phyloP scores from a whole-genome alignment of 306 rosid genomes.

The Acacia confusa region DNA sequence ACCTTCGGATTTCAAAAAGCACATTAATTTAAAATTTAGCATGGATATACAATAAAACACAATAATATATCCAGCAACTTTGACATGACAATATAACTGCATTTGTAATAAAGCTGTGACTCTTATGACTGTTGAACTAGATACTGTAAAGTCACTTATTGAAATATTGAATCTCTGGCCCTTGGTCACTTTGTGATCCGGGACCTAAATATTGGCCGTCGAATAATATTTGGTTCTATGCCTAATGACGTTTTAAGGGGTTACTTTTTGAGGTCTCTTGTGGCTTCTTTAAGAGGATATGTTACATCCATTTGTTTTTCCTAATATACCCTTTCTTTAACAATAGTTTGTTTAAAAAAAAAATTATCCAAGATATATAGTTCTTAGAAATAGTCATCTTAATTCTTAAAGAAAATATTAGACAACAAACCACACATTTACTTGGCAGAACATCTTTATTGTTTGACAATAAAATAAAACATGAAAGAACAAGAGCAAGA shows the following conservation, averaged over 20 bases:
- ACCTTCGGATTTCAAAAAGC: slow-evolving; percentile 29
- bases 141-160: background rate
- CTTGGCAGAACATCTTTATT: slow-evolving; percentile 20
- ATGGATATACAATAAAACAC: slow-evolving; percentile 10
- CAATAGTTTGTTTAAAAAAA: background rate
- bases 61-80: slow-evolving; percentile 18
- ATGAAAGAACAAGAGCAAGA: slow-evolving; percentile 19
- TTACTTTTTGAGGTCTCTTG: background rate
- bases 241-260: background rate
- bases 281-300: background rate
- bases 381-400: slow-evolving; percentile 22
- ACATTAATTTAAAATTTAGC: slow-evolving; percentile 18
- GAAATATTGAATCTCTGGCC: background rate
- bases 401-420: slow-evolving; percentile 9
- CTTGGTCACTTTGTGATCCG: background rate
- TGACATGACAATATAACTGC: background rate
- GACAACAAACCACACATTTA: slow-evolving; percentile 1
- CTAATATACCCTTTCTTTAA: background rate
- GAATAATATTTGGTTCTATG: background rate
- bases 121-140: background rate
- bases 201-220: background rate
- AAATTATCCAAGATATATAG: background rate
- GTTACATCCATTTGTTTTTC: background rate
- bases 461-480: slow-evolving; percentile 28
- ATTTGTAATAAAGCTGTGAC: background rate